These are phyloP conservation scores for Ampelocalamus luodianensis DNA, from an alignment of 176 grass and related monocot species.

Conservation along the genomic window DNA sequence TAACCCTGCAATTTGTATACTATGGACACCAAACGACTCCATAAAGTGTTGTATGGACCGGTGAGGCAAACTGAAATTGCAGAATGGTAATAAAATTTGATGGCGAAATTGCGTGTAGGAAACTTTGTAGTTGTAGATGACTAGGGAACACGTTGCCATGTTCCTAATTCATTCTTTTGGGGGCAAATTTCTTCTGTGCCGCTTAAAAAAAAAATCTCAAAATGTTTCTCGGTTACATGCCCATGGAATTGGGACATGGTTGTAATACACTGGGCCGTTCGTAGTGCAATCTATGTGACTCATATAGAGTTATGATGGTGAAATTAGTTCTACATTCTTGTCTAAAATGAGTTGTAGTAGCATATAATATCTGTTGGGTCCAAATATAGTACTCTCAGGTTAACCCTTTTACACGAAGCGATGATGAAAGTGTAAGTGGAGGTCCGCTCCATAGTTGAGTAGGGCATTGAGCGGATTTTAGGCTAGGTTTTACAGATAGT, in stretches of 20 bases:
- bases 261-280: too few species aligned
- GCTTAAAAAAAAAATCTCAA: not conserved
- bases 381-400: too few species aligned
- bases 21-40: not conserved
- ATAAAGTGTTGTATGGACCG: constrained; percentile 3
- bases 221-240: not conserved
- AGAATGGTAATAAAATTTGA: not conserved
- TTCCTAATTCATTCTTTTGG: not conserved
- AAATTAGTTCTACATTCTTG: too few species aligned
- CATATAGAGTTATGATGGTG: too few species aligned
- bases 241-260: not conserved
- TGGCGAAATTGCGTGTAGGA: not conserved
- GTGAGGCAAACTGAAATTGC: not conserved
- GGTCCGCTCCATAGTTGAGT: too few species aligned
- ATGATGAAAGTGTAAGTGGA: too few species aligned
- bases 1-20: constrained; percentile 4
- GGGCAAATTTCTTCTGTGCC: not conserved
- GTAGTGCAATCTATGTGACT: too few species aligned
- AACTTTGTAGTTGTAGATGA: not conserved
- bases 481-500: too few species aligned
- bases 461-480: too few species aligned
- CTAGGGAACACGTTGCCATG: not conserved
- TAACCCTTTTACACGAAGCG: too few species aligned
- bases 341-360: too few species aligned
- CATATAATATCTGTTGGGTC: too few species aligned